Evolutionary conservation across 345 rosid species (phyloP).

Genomic region (Tarenaya hassleriana): DNA sequence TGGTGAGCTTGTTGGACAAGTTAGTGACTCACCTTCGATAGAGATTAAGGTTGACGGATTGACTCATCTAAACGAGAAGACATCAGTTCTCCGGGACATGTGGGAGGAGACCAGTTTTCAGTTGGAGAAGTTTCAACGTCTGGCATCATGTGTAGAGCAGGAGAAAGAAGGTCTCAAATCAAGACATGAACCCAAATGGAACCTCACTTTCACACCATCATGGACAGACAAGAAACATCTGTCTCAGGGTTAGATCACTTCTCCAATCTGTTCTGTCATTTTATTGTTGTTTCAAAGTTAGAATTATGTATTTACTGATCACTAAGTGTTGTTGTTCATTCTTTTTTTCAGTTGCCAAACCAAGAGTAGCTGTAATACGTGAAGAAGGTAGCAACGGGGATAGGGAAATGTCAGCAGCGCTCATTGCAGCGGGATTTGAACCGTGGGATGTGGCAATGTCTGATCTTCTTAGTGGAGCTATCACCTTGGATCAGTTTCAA

Average conservation of each 20-base stretch:
- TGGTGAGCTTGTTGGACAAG: constrained; percentile 66
- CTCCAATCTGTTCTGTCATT: background rate
- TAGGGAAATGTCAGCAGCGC: constrained; percentile 92
- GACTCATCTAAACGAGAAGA: constrained; percentile 50
- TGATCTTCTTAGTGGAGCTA: constrained; percentile 60
- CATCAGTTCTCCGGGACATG: constrained; percentile 65
- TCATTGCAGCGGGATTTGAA: constrained; percentile 85
- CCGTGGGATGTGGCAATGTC: constrained; percentile 96
- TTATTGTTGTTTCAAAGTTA: background rate
- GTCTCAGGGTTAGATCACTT: constrained; percentile 25
- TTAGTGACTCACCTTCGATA: constrained; percentile 44
- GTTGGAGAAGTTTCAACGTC: constrained; percentile 68
- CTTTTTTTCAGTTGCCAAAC: constrained; percentile 40
- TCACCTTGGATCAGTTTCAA: constrained; percentile 57
- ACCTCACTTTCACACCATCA: constrained; percentile 65
- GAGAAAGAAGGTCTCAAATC: constrained; percentile 83
- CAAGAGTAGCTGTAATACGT: constrained; percentile 84
- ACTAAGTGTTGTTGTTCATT: constrained; percentile 9
- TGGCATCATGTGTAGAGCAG: constrained; percentile 70
- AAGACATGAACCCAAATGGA: constrained; percentile 72
- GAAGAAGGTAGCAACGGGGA: constrained; percentile 99
- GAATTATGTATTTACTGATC: background rate
- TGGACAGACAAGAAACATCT: constrained; percentile 52
- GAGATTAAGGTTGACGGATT: constrained; percentile 57
- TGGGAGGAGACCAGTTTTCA: constrained; percentile 96